Conservation (phyloP, 2,329 filamentous ascomycete species). For the Penicillium sp. region DNA sequence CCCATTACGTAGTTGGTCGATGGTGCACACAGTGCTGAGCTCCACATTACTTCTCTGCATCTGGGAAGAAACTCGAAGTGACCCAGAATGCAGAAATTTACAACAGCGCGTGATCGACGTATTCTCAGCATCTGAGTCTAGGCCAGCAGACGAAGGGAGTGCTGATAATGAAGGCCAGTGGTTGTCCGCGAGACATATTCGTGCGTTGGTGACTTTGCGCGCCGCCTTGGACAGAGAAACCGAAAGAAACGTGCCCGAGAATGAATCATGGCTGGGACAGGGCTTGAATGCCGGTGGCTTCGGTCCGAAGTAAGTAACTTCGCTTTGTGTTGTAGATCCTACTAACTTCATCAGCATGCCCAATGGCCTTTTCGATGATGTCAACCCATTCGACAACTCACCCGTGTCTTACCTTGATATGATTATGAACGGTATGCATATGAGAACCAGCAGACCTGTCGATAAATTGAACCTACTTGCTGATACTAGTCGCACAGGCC, state of each 20-base stretch:
- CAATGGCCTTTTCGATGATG: slow-evolving; percentile 15
- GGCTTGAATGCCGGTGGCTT: neutral
- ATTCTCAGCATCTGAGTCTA: slow-evolving; percentile 24
- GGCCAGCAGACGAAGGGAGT: slow-evolving; percentile 7
- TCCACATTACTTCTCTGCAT: slow-evolving; percentile 36
- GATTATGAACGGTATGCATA: slow-evolving; percentile 31
- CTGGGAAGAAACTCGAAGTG: slow-evolving; percentile 35
- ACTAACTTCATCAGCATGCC: slow-evolving; percentile 2
- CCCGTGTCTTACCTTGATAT: slow-evolving; percentile 31
- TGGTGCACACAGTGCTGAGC: slow-evolving; percentile 38
- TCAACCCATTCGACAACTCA: slow-evolving; percentile 22
- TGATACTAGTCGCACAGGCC: neutral
- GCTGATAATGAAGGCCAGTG: slow-evolving; percentile 26
- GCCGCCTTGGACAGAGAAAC: slow-evolving; percentile 17
- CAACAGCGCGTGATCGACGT: slow-evolving; percentile 36
- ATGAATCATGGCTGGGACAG: neutral
- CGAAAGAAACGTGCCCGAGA: neutral
- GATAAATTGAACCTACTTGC: too few relatives aligned
- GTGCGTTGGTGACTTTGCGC: slow-evolving; percentile 30
- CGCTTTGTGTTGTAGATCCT: neutral
- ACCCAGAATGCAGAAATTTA: slow-evolving; percentile 29
- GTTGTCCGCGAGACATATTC: slow-evolving; percentile 32
- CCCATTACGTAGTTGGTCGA: slow-evolving; percentile 36
- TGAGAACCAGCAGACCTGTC: neutral
- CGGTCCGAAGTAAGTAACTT: slow-evolving; percentile 13